Evolutionary conservation across 495 filamentous ascomycete species (phyloP).

Genomic region (Pseudevernia furfuracea): DNA sequence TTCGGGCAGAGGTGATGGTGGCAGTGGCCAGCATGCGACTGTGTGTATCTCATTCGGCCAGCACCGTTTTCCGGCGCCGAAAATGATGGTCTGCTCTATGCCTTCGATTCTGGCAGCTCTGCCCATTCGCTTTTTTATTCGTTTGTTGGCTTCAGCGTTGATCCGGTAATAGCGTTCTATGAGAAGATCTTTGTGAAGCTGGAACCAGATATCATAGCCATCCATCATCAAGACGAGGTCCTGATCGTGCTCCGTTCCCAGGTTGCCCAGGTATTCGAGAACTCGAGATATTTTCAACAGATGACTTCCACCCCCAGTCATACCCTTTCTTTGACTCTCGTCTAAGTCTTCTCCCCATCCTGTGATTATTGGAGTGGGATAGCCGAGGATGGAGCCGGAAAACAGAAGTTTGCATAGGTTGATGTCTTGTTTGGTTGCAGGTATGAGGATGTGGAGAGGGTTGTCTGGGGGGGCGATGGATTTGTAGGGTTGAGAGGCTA

Average conservation of each 20-base stretch:
- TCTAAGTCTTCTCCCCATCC: slow-evolving; percentile 12
- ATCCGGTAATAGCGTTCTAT: slow-evolving; percentile 15
- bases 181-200: slow-evolving; percentile 10
- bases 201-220: slow-evolving; percentile 19
- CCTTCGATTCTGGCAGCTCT: slow-evolving; percentile 6
- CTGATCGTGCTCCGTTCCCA: slow-evolving; percentile 9
- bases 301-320: slow-evolving; percentile 12
- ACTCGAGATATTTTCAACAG: slow-evolving; percentile 12
- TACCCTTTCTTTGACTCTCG: background rate
- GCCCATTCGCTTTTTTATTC: slow-evolving; percentile 5
- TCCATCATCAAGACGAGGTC: slow-evolving; percentile 18
- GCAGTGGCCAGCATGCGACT: slow-evolving; percentile 15
- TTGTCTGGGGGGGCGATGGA: background rate
- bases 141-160: slow-evolving; percentile 15
- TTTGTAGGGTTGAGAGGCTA: background rate
- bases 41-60: slow-evolving; percentile 14
- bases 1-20: slow-evolving; percentile 6
- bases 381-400: slow-evolving; percentile 11
- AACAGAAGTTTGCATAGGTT: slow-evolving; percentile 14
- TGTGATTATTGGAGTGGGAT: slow-evolving; percentile 13
- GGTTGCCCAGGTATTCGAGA: slow-evolving; percentile 4
- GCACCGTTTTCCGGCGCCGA: slow-evolving; percentile 15
- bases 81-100: slow-evolving; percentile 15
- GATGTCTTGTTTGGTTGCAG: slow-evolving; percentile 16
- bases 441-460: slow-evolving; percentile 13